Conservation (phyloP, 1,284 basidiomycete genomes). For the Ustilago bromivora region DNA sequence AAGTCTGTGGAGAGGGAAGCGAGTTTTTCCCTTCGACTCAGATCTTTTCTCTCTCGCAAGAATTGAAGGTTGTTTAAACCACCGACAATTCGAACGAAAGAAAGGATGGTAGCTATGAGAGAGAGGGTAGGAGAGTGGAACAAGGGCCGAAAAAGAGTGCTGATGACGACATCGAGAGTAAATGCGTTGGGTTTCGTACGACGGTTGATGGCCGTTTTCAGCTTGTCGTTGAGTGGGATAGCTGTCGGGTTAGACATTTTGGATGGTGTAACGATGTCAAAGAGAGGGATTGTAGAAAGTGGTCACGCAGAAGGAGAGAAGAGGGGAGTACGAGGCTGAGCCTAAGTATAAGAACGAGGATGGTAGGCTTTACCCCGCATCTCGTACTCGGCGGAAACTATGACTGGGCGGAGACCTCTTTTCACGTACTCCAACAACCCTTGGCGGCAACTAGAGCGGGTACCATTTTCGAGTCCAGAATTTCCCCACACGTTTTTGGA, state of each 20-base stretch:
- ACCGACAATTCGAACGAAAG: constrained; percentile 42
- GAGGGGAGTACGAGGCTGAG: no score
- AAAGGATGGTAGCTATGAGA: constrained; percentile 44
- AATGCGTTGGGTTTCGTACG: constrained; percentile 31
- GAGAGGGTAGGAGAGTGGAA: constrained; percentile 38
- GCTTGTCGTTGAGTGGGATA: constrained; percentile 25
- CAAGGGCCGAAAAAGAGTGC: constrained; percentile 32
- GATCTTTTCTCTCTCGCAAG: constrained; percentile 21
- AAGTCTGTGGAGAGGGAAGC: constrained; percentile 19
- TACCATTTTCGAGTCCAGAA: no score
- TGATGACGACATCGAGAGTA: constrained; percentile 35
- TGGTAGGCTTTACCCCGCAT: no score
- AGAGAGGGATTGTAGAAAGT: no score
- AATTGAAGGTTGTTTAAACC: constrained; percentile 41
- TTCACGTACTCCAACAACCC: no score
- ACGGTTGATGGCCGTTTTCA: constrained; percentile 33
- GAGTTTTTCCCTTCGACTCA: constrained; percentile 30
- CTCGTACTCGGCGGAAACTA: no score
- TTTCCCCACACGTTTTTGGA: no score
- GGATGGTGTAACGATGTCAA: background rate
- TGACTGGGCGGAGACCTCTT: no score
- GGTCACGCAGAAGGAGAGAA: no score
- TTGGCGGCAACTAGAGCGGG: no score
- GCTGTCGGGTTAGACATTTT: constrained; percentile 23
- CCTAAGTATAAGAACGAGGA: no score